These are phyloP conservation scores for Chrysosporium queenslandicum DNA, from an alignment of 2,329 filamentous ascomycete species.

Conservation along the genomic window DNA sequence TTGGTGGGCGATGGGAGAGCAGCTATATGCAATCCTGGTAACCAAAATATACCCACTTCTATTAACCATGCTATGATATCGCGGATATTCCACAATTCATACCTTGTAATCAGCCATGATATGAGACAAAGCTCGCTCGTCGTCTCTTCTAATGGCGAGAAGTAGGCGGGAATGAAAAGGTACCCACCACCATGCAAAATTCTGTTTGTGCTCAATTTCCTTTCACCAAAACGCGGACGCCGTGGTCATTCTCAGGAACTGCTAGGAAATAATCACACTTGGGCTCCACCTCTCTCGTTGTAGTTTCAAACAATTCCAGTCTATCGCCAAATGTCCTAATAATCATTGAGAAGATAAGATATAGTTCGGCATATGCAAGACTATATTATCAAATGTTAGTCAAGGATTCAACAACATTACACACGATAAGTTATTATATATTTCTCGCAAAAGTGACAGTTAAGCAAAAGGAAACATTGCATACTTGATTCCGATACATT, in stretches of 20 bases:
- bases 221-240: conserved; percentile 7
- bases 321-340: conserved; percentile 13
- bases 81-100: too few relatives aligned
- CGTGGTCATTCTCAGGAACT: conserved; percentile 4
- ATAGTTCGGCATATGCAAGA: conserved; percentile 17
- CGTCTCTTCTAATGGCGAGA: too few relatives aligned
- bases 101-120: too few relatives aligned
- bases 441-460: too few relatives aligned
- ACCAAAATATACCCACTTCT: too few relatives aligned
- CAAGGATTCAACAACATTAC: too few relatives aligned
- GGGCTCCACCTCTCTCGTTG: conserved; percentile 19
- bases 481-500: conserved; percentile 21
- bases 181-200: neutral
- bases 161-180: neutral
- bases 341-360: conserved; percentile 12
- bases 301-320: conserved; percentile 14
- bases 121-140: too few relatives aligned
- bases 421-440: too few relatives aligned
- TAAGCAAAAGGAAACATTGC: neutral
- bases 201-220: too few relatives aligned
- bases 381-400: conserved; percentile 2
- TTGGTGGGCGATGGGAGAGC: too few relatives aligned
- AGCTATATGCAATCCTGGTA: too few relatives aligned
- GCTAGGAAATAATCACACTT: conserved; percentile 15
- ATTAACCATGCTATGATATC: too few relatives aligned